Evolutionary conservation across 768 basidiomycete species (phyloP).

Genomic region (Lactarius sanguifluus): DNA sequence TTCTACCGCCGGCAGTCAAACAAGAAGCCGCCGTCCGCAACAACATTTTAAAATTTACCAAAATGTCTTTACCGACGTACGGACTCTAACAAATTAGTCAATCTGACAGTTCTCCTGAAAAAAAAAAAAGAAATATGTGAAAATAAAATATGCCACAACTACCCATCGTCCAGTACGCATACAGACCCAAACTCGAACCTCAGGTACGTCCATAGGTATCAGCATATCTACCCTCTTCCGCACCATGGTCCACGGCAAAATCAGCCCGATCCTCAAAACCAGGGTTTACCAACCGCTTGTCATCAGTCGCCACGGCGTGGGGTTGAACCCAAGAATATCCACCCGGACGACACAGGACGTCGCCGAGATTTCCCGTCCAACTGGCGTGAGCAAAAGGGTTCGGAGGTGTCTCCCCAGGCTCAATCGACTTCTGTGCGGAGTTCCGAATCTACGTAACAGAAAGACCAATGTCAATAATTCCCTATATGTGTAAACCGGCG

Average conservation of each 20-base stretch:
- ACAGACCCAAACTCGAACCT: neutral
- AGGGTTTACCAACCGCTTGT: slow-evolving; percentile 74
- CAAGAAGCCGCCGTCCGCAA: neutral
- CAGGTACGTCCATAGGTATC: slow-evolving; percentile 5
- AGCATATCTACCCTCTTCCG: slow-evolving; percentile 22
- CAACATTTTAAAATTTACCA: slow-evolving; percentile 15
- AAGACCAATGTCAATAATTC: slow-evolving; percentile 23
- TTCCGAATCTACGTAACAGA: slow-evolving; percentile 66
- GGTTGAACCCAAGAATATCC: slow-evolving; percentile 81
- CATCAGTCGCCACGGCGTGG: slow-evolving; percentile 59
- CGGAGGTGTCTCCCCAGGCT: slow-evolving; percentile 61
- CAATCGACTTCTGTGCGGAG: slow-evolving; percentile 72
- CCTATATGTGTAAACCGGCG: slow-evolving; percentile 24
- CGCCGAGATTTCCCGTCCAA: slow-evolving; percentile 70
- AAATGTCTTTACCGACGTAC: neutral
- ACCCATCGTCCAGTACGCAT: neutral
- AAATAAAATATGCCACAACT: slow-evolving; percentile 3
- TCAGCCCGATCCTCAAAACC: slow-evolving; percentile 41
- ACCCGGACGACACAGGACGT: slow-evolving; percentile 76
- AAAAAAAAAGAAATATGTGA: neutral
- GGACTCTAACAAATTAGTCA: neutral
- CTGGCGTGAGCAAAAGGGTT: slow-evolving; percentile 87
- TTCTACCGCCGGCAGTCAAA: slow-evolving; percentile 18
- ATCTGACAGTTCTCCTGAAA: neutral
- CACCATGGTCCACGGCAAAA: slow-evolving; percentile 14